Evolutionary conservation across 2,329 filamentous ascomycete species (phyloP).

Genomic region (Tolypocladium paradoxum): DNA sequence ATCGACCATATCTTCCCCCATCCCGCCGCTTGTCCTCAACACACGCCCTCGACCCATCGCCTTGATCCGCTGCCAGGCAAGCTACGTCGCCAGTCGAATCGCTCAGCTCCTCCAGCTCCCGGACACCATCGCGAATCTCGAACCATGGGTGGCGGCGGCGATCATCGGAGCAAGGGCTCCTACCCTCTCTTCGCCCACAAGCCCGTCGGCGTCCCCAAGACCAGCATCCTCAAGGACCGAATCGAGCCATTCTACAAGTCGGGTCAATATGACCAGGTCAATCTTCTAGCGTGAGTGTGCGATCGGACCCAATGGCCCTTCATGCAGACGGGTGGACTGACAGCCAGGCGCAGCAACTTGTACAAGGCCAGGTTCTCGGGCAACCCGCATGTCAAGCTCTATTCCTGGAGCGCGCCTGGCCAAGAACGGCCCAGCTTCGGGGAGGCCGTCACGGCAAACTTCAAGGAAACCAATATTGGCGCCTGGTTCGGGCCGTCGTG

Average conservation of each 20-base stretch:
- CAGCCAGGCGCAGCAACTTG: constrained; percentile 19
- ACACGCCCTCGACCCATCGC: constrained; percentile 10
- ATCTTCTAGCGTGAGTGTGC: constrained; percentile 54
- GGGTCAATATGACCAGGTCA: constrained; percentile 69
- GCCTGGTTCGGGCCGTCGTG: constrained; percentile 84
- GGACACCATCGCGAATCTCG: constrained; percentile 15
- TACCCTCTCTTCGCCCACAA: constrained; percentile 41
- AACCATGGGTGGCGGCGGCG: constrained; percentile 41
- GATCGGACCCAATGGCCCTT: neutral
- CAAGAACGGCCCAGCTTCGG: constrained; percentile 75
- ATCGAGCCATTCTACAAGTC: constrained; percentile 69
- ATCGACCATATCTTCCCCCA: constrained; percentile 13
- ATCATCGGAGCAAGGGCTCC: constrained; percentile 32
- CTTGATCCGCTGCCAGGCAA: constrained; percentile 10
- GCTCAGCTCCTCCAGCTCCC: constrained; percentile 25
- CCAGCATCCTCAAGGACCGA: constrained; percentile 74
- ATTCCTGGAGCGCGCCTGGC: constrained; percentile 73
- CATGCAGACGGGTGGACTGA: neutral
- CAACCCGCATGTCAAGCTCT: constrained; percentile 69
- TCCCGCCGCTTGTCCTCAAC: constrained; percentile 13
- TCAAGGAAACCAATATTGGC: constrained; percentile 63
- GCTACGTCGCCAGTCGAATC: constrained; percentile 22
- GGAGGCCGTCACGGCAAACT: constrained; percentile 67
- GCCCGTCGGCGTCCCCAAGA: constrained; percentile 68
- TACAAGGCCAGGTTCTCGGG: constrained; percentile 43